These are phyloP conservation scores for Aureobasidium melanogenum DNA, from an alignment of 2,329 filamentous ascomycete genomes.

Conservation along the genomic window DNA sequence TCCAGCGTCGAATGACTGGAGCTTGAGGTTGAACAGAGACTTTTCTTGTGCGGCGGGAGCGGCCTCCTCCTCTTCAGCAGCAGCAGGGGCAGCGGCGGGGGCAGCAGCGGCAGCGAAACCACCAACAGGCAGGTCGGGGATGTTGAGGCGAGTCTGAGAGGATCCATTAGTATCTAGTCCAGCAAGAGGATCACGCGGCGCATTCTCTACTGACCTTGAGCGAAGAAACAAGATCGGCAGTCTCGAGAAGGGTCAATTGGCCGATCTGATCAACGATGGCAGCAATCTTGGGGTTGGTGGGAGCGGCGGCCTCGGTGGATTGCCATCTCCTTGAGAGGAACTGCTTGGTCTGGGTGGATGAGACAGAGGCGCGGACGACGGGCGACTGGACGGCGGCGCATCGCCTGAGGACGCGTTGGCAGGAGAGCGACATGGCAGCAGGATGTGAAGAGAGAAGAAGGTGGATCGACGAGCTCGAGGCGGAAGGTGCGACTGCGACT, in stretches of 20 bases:
- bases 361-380: slow-evolving; percentile 7
- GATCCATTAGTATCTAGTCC: slow-evolving; percentile 3
- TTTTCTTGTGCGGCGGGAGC: slow-evolving; percentile 84
- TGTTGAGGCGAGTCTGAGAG: slow-evolving; percentile 78
- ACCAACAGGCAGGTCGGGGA: slow-evolving; percentile 92
- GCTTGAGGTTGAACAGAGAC: slow-evolving; percentile 94
- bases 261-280: slow-evolving; percentile 98
- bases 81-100: slow-evolving; percentile 52
- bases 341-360: slow-evolving; percentile 7
- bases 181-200: slow-evolving; percentile 1
- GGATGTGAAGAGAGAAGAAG: neutral
- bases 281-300: slow-evolving; percentile 77
- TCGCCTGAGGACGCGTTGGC: slow-evolving; percentile 35
- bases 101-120: slow-evolving; percentile 68
- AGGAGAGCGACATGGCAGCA: slow-evolving; percentile 35
- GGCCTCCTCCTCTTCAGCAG: slow-evolving; percentile 72
- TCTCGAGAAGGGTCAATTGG: slow-evolving; percentile 94
- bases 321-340: slow-evolving; percentile 62
- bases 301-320: slow-evolving; percentile 58
- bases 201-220: slow-evolving; percentile 62
- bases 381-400: slow-evolving; percentile 28
- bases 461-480: slow-evolving; percentile 1
- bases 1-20: slow-evolving; percentile 76
- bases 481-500: slow-evolving; percentile 8
- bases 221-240: slow-evolving; percentile 85